Conservation (phyloP, 2,329 filamentous ascomycete species). For the Hypoxylon sp. region DNA sequence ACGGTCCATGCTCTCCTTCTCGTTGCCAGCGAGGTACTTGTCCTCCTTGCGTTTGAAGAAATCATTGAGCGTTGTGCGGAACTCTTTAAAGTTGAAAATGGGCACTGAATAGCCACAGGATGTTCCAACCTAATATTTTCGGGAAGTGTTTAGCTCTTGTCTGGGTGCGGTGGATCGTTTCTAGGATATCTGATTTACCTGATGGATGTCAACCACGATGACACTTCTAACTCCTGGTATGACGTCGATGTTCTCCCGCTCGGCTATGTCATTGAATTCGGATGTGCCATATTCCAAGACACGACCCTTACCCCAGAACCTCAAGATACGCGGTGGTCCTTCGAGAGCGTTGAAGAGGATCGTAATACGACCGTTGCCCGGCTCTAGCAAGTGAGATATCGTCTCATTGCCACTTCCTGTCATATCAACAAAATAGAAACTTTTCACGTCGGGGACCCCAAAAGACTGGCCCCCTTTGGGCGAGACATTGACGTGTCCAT, state of each 20-base stretch:
- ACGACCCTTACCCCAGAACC: conserved; percentile 57
- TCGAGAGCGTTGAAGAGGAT: conserved; percentile 75
- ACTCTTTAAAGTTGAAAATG: conserved; percentile 57
- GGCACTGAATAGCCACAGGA: conserved; percentile 61
- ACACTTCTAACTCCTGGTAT: conserved; percentile 56
- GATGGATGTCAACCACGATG: conserved; percentile 58
- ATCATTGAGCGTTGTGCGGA: conserved; percentile 56
- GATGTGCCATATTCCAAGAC: conserved; percentile 56
- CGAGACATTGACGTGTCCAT: conserved; percentile 79
- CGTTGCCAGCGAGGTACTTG: conserved; percentile 53
- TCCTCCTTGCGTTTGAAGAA: conserved; percentile 54
- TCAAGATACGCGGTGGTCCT: conserved; percentile 57
- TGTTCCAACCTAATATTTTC: conserved; percentile 48
- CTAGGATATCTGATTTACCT: conserved; percentile 30
- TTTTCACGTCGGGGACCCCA: conserved; percentile 53
- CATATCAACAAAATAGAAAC: conserved; percentile 75
- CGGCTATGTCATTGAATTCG: conserved; percentile 55
- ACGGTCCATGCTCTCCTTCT: conserved; percentile 57
- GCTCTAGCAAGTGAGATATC: conserved; percentile 79
- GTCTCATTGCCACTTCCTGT: conserved; percentile 84
- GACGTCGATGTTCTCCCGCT: conserved; percentile 47
- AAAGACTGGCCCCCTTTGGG: conserved; percentile 76
- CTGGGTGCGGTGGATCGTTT: no score
- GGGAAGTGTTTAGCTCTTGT: no score
- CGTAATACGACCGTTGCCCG: conserved; percentile 76